A percentile compares a stretch with the other conserved stretches of the same genome.
Evolutionary conservation across 257 asterid species (phyloP).

Genomic region (Fraxinus quadrangulata): DNA sequence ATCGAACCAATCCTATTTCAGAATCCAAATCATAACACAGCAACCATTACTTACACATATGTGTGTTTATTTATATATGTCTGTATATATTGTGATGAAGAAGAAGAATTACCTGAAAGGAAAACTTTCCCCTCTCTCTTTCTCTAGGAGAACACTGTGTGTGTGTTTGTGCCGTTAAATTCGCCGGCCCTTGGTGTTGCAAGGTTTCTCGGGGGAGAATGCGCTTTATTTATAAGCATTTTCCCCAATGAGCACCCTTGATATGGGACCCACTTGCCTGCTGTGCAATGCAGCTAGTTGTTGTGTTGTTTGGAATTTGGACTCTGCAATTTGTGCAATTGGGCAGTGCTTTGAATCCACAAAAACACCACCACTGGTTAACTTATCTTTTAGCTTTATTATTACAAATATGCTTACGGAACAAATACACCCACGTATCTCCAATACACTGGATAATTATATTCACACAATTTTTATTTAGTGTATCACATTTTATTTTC

Average conservation of each 20-base stretch:
- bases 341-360: not conserved
- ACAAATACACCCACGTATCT: no score
- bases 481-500: no score
- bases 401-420: not conserved
- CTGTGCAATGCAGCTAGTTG: not conserved
- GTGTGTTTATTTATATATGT: not conserved
- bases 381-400: not conserved
- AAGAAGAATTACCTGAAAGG: constrained; percentile 26
- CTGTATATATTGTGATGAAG: not conserved
- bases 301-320: not conserved
- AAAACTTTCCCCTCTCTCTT: not conserved
- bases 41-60: not conserved
- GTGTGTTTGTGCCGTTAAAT: not conserved
- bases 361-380: not conserved
- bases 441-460: no score
- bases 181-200: not conserved
- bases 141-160: not conserved
- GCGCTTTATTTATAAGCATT: not conserved
- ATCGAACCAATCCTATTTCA: not conserved
- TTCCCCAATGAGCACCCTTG: not conserved
- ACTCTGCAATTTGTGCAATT: not conserved
- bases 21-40: not conserved
- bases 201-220: not conserved
- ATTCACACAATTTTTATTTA: no score
- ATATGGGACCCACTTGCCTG: not conserved